Evolutionary conservation across 345 rosid genomes (phyloP).

Genomic region (Dimocarpus longan): DNA sequence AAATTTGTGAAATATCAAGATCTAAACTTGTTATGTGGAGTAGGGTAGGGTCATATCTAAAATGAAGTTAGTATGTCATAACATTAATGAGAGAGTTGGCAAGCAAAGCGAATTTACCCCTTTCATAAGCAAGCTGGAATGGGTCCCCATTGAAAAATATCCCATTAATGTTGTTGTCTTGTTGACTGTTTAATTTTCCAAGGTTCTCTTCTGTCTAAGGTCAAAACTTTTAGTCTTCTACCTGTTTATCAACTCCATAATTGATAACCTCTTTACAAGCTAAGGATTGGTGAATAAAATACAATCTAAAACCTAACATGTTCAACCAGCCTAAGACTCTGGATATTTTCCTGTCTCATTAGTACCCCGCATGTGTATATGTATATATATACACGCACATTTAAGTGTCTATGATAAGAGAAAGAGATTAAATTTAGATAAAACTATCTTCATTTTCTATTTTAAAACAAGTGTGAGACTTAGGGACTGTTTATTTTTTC

Average conservation of each 20-base stretch:
- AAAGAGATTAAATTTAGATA: too few relatives aligned
- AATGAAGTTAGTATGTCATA: neutral
- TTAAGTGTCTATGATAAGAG: too few relatives aligned
- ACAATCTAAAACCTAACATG: too few relatives aligned
- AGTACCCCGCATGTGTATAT: too few relatives aligned
- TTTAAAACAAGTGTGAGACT: too few relatives aligned
- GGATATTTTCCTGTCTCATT: too few relatives aligned
- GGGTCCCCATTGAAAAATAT: neutral
- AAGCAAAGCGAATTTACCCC: conserved; percentile 1
- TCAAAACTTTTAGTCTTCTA: neutral
- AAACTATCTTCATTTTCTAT: too few relatives aligned
- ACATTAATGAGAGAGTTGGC: neutral
- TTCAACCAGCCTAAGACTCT: too few relatives aligned
- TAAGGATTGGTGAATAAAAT: neutral
- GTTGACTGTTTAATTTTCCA: neutral
- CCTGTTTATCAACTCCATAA: neutral
- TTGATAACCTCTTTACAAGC: neutral
- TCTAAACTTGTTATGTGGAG: neutral
- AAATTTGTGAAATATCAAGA: neutral
- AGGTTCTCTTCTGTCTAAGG: neutral
- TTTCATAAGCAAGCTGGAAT: neutral
- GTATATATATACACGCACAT: too few relatives aligned
- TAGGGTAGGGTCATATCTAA: neutral
- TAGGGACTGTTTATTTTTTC: too few relatives aligned
- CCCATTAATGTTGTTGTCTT: neutral